These are phyloP conservation scores for Spergularia azorica DNA, from an alignment of 179 eudicot genomes.

Conservation along the genomic window DNA sequence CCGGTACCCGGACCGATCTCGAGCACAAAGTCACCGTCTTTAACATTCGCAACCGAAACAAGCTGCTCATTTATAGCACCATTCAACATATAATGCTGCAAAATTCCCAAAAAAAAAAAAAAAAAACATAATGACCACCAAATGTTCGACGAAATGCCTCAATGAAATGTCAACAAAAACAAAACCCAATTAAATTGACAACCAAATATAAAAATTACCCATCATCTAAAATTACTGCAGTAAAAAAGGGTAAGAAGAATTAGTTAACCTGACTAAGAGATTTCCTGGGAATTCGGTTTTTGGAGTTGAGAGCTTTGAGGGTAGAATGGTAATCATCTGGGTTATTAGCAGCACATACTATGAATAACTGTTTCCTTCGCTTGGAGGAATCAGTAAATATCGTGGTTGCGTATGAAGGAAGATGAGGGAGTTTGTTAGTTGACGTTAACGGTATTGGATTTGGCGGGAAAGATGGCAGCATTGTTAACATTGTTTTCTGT, in stretches of 20 bases:
- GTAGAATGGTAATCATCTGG: constrained; percentile 80
- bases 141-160: constrained; percentile 54
- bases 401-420: constrained; percentile 23
- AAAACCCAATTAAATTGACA: neutral
- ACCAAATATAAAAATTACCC: constrained; percentile 3
- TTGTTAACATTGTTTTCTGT: constrained; percentile 26
- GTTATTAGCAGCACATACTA: constrained; percentile 35
- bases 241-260: constrained; percentile 7
- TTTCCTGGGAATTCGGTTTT: constrained; percentile 75
- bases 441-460: constrained; percentile 24
- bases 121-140: constrained; percentile 21
- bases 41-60: constrained; percentile 61
- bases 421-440: constrained; percentile 19
- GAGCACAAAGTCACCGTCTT: constrained; percentile 83
- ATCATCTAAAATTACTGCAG: neutral
- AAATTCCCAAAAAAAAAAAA: constrained; percentile 19
- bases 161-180: neutral
- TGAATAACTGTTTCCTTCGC: constrained; percentile 23
- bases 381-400: constrained; percentile 17
- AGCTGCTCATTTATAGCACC: constrained; percentile 70
- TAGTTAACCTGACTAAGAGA: constrained; percentile 81
- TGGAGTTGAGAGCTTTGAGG: constrained; percentile 86
- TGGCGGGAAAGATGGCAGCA: constrained; percentile 38
- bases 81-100: constrained; percentile 95
- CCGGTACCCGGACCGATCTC: constrained; percentile 99